Conservation (phyloP, 1,139 yeast species). For the Yamadazyma jaroonii region DNA sequence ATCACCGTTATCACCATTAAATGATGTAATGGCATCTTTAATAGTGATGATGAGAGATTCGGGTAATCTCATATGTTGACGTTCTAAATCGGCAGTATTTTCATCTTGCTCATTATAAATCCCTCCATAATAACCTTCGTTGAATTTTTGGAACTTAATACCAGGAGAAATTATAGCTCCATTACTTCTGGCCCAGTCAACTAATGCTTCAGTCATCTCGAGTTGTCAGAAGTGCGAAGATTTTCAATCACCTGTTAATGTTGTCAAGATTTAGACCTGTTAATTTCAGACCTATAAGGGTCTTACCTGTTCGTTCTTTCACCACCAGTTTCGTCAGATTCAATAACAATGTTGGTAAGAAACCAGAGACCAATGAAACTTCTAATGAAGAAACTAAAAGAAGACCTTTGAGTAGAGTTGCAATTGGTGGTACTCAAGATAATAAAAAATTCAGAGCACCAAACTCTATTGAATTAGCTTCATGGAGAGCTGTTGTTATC, state of each 20-base stretch:
- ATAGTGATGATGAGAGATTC: constrained; percentile 37
- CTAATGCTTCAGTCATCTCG: constrained; percentile 16
- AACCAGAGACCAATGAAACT: not conserved
- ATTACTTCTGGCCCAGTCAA: constrained; percentile 50
- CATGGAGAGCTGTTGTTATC: constrained; percentile 82
- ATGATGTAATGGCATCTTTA: constrained; percentile 39
- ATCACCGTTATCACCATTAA: constrained; percentile 21
- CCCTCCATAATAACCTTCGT: constrained; percentile 39
- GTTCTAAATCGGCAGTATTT: constrained; percentile 8
- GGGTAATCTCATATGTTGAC: constrained; percentile 34
- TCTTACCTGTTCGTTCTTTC: constrained; percentile 1
- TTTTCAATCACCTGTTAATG: constrained; percentile 1
- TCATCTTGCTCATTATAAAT: constrained; percentile 15
- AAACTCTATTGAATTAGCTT: constrained; percentile 61
- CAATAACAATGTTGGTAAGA: not conserved
- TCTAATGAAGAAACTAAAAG: constrained; percentile 11
- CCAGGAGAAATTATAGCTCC: constrained; percentile 41
- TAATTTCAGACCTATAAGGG: not conserved
- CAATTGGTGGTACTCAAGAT: constrained; percentile 38
- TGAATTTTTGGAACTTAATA: constrained; percentile 21
- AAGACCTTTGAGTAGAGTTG: constrained; percentile 49
- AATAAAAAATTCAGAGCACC: constrained; percentile 30
- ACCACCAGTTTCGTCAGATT: constrained; percentile 3
- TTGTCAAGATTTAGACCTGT: constrained; percentile 1
- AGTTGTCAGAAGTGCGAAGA: not conserved